Base-by-base conservation (phyloP, 305 asterid species). In the Solanum hybrid region DNA sequence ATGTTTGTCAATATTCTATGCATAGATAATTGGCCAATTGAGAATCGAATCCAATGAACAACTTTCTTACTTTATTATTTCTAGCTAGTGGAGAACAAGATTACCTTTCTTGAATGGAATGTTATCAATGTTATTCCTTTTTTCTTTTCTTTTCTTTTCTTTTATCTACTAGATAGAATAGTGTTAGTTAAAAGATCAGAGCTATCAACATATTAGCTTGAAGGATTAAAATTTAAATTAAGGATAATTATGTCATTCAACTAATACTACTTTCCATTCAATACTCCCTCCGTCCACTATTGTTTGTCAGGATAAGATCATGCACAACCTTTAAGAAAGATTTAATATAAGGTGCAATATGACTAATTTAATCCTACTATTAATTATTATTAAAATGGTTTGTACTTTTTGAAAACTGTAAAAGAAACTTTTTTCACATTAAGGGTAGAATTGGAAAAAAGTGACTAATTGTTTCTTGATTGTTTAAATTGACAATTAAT, bases 31-130 rank as follows among this genome's bases (percentile, higher is more conserved):
- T 27, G 73, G 70, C 26, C 27, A 34, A 86, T 45, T 29, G 90
- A 39, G 90, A 90, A 76, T 88, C 90, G 76, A 86, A 85, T 90
- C 79, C 82, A 15, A 73, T 1, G 82, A 22, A 26, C 51, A 57
- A 76, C 91, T 20, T 51, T 12, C 15, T 22, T 8, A 41, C 79
- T 24, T 88, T 57, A 34, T 32, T 33, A 7, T 82, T 57, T 79
- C 29, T 81, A 17, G 79, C 29, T 37, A 29, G 87, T 41, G 73
- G 87, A 41, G 72, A 22, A 17, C 72, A 82, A 45, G 86, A 86
- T 78, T 70, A 79, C 20, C 57, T 45, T 78, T 37, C 41, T 79
- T 17, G 34, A 77, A 61, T 86, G 39, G 29, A 27, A 26, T 31
- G 26, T 39, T 61, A 45, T 36, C 12, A 83, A 26, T 65, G 27